A percentile compares a stretch with the other conserved stretches of the same genome.
Conservation (phyloP, 345 rosid species). For the Xanthoceras sorbifolium region DNA sequence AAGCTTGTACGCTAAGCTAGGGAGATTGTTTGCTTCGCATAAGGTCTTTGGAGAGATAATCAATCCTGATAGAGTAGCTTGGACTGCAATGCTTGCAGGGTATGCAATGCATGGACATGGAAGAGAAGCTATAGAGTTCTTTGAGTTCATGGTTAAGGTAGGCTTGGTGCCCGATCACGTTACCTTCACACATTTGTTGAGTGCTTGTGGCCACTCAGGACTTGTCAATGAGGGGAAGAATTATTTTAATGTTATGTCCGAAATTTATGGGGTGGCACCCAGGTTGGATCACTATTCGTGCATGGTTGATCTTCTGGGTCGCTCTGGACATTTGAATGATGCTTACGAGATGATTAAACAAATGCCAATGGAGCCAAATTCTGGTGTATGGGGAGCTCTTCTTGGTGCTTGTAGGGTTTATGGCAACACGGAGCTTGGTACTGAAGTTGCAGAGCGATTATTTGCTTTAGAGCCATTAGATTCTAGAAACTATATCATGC, state of each 20-base stretch:
- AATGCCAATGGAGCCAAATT: constrained; percentile 72
- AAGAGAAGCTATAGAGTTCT: constrained; percentile 52
- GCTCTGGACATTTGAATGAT: constrained; percentile 57
- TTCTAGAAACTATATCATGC: constrained; percentile 63
- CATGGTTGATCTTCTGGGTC: constrained; percentile 78
- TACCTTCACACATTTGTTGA: constrained; percentile 73
- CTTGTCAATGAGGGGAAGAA: constrained; percentile 55
- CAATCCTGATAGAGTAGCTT: constrained; percentile 59
- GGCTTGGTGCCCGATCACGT: constrained; percentile 67
- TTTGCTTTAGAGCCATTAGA: constrained; percentile 58
- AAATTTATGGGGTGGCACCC: constrained; percentile 42
- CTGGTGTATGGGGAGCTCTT: constrained; percentile 80
- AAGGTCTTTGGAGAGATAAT: constrained; percentile 48
- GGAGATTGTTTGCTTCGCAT: constrained; percentile 46
- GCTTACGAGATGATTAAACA: constrained; percentile 51
- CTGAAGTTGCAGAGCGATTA: constrained; percentile 56
- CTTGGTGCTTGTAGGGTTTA: constrained; percentile 72
- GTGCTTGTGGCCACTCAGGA: constrained; percentile 78
- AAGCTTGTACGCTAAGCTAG: constrained; percentile 60
- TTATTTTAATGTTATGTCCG: constrained; percentile 55
- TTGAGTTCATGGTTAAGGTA: constrained; percentile 52
- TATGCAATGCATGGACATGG: constrained; percentile 72
- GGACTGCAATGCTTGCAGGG: constrained; percentile 80
- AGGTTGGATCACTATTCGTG: constrained; percentile 73
- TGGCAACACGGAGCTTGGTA: constrained; percentile 46